Conservation (phyloP, 371 early-diverging fungal species). For the Rhizomucor miehei region DNA sequence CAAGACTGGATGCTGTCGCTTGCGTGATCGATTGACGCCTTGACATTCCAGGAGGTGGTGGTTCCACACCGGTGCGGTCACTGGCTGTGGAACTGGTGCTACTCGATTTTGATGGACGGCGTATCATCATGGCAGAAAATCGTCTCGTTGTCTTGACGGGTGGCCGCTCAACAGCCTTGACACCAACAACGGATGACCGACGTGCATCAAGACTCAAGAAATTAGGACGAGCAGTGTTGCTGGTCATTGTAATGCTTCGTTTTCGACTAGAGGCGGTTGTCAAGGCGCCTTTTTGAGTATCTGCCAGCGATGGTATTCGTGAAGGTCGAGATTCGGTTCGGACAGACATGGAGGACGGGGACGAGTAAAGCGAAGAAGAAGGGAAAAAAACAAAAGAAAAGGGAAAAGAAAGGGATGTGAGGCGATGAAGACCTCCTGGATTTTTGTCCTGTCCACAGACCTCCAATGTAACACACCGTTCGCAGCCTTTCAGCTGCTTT, state of each 20-base stretch:
- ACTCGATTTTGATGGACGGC: slow-evolving; percentile 11
- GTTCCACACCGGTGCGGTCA: not conserved
- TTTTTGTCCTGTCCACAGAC: too few relatives aligned
- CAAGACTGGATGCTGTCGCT: slow-evolving; percentile 18
- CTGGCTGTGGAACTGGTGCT: slow-evolving; percentile 5
- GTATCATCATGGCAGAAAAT: slow-evolving; percentile 8
- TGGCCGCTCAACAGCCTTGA: not conserved
- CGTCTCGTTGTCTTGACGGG: slow-evolving; percentile 4
- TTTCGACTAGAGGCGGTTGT: not conserved
- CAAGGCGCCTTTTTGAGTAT: too few relatives aligned
- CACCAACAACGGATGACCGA: not conserved
- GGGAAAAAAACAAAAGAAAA: slow-evolving; percentile 6
- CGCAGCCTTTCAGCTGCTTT: too few relatives aligned
- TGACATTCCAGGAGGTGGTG: not conserved
- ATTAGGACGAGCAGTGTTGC: not conserved
- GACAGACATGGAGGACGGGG: not conserved
- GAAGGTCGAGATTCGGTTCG: not conserved
- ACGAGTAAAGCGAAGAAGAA: too few relatives aligned
- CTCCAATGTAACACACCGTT: too few relatives aligned
- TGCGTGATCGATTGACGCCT: slow-evolving; percentile 19
- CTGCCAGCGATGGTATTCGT: not conserved
- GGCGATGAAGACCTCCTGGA: not conserved
- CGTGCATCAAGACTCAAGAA: too few relatives aligned
- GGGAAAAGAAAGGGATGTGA: slow-evolving; percentile 3
- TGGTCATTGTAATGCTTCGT: slow-evolving; percentile 1